phyloP scores from a whole-genome alignment of 2,329 filamentous ascomycete species.

The Alternaria consortialis region DNA sequence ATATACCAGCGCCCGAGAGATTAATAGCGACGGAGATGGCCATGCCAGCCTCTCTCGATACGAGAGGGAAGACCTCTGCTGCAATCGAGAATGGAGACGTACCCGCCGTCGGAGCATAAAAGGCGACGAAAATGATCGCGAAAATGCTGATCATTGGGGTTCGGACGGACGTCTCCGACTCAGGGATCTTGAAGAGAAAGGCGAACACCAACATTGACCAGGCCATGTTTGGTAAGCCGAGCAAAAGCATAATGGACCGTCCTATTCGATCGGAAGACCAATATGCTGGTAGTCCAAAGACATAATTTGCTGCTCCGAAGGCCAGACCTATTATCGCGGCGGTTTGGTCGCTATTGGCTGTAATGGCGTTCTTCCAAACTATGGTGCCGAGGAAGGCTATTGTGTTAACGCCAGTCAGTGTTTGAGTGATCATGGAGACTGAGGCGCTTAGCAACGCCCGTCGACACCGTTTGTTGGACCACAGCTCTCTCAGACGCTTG shows the following conservation, averaged over 20 bases:
- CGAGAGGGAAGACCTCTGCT: conserved; percentile 33
- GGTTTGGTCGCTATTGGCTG: conserved; percentile 9
- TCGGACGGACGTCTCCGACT: conserved; percentile 10
- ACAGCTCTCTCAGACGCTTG: conserved; percentile 24
- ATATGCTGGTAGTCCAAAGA: conserved; percentile 31
- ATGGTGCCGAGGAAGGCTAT: conserved; percentile 30
- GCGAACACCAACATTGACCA: conserved; percentile 36
- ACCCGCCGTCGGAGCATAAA: conserved; percentile 34
- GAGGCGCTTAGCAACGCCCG: conserved; percentile 27
- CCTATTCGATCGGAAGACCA: conserved; percentile 32
- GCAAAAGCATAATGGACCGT: conserved; percentile 29
- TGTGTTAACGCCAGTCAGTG: conserved; percentile 22
- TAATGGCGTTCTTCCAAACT: conserved; percentile 22
- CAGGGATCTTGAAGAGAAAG: conserved; percentile 26
- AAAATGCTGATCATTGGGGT: conserved; percentile 26
- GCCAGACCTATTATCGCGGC: conserved; percentile 28
- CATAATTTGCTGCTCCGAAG: conserved; percentile 30
- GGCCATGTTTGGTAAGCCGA: conserved; percentile 35
- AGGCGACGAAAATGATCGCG: conserved; percentile 27
- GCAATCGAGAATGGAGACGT: conserved; percentile 35
- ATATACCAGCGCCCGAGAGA: conserved; percentile 49
- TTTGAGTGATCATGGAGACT: conserved; percentile 31
- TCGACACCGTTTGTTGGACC: conserved; percentile 29
- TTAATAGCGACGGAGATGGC: conserved; percentile 51
- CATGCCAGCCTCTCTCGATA: conserved; percentile 35